These are phyloP conservation scores for Metschnikowia similis DNA, from an alignment of 805 yeast genomes.

Conservation along the genomic window DNA sequence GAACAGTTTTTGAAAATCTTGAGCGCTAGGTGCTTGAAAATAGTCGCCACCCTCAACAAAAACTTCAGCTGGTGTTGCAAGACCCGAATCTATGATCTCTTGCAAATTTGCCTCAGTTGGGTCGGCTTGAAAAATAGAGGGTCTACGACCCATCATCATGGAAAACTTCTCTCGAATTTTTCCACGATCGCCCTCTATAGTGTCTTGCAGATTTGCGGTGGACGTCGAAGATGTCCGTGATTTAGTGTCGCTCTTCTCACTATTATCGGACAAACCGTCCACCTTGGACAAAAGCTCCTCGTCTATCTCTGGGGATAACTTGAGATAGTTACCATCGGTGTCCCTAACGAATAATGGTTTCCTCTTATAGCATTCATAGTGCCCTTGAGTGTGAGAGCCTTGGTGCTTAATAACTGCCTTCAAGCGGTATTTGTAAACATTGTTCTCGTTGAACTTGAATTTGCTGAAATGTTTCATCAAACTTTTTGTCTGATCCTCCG, in stretches of 20 bases:
- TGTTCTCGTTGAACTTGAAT: slow-evolving; percentile 38
- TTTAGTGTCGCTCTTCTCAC: background rate
- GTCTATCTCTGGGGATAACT: slow-evolving; percentile 38
- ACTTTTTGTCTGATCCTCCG: slow-evolving; percentile 34
- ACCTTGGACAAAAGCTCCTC: slow-evolving; percentile 15
- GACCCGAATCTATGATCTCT: slow-evolving; percentile 36
- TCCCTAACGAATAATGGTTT: slow-evolving; percentile 60
- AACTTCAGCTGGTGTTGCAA: slow-evolving; percentile 40
- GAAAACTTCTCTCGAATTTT: slow-evolving; percentile 34
- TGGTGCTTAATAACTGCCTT: slow-evolving; percentile 77
- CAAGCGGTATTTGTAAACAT: slow-evolving; percentile 50
- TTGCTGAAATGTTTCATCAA: slow-evolving; percentile 34
- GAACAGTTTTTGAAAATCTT: slow-evolving; percentile 13
- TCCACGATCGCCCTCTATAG: slow-evolving; percentile 19
- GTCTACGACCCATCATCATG: slow-evolving; percentile 40
- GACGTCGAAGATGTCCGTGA: slow-evolving; percentile 10
- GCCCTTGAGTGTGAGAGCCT: slow-evolving; percentile 87
- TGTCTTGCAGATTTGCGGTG: slow-evolving; percentile 14
- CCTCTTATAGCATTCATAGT: slow-evolving; percentile 80
- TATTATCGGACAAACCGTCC: background rate
- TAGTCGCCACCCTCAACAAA: slow-evolving; percentile 29
- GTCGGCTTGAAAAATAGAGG: slow-evolving; percentile 37
- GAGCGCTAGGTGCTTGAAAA: slow-evolving; percentile 22
- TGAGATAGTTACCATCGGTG: slow-evolving; percentile 36
- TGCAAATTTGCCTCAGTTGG: slow-evolving; percentile 33